Evolutionary conservation across 2,329 filamentous ascomycete genomes (phyloP).

Genomic region (Neofusicoccum sp.): DNA sequence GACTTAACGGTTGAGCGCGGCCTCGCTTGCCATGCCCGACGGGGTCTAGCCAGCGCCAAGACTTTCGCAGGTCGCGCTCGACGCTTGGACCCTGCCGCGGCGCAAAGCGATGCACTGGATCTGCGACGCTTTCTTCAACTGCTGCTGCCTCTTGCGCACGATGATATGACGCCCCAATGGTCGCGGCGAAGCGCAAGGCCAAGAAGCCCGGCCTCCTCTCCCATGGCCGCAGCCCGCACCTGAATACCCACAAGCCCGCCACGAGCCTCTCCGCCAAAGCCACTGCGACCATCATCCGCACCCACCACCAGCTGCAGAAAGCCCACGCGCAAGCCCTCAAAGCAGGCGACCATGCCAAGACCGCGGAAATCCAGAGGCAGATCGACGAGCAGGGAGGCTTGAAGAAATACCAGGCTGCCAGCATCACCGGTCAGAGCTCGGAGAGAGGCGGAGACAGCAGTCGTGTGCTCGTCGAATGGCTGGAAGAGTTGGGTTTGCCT

Average conservation of each 20-base stretch:
- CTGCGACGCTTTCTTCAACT: not conserved
- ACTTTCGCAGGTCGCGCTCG: not conserved
- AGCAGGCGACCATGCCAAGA: slow-evolving; percentile 42
- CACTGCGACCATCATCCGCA: slow-evolving; percentile 61
- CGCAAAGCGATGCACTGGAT: not conserved
- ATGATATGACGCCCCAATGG: slow-evolving; percentile 18
- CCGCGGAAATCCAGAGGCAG: slow-evolving; percentile 48
- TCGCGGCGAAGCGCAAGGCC: slow-evolving; percentile 20
- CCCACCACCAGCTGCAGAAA: slow-evolving; percentile 64
- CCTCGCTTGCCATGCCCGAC: slow-evolving; percentile 13
- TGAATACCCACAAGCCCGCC: slow-evolving; percentile 34
- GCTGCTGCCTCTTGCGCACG: not conserved
- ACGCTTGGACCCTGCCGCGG: not conserved
- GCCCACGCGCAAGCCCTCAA: slow-evolving; percentile 54
- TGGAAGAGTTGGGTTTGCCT: slow-evolving; percentile 36
- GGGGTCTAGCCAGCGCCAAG: slow-evolving; percentile 7
- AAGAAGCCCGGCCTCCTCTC: slow-evolving; percentile 33
- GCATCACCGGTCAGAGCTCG: slow-evolving; percentile 62
- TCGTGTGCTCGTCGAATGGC: slow-evolving; percentile 62
- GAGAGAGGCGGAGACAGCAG: slow-evolving; percentile 67
- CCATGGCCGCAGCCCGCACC: slow-evolving; percentile 36
- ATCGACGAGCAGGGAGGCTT: slow-evolving; percentile 62
- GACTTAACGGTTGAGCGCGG: slow-evolving; percentile 9
- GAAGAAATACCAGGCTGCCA: slow-evolving; percentile 63
- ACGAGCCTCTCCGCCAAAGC: slow-evolving; percentile 57